Conservation (phyloP, 345 rosid genomes). For the Citrus unshiu region DNA sequence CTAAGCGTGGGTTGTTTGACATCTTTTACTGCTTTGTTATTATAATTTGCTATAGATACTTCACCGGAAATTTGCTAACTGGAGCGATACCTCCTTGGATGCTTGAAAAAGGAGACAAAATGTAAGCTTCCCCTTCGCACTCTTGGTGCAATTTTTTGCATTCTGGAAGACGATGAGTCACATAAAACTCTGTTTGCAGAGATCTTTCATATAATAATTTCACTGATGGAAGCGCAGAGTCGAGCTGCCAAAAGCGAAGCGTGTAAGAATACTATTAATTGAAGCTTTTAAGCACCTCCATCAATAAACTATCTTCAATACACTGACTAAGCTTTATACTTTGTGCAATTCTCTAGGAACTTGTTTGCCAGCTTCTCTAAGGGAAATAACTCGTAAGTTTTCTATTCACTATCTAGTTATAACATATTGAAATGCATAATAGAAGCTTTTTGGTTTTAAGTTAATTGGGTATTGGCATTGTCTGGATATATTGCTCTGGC, state of each 20-base stretch:
- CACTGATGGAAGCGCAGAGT: neutral
- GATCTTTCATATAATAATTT: constrained; percentile 40
- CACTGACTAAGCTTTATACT: neutral
- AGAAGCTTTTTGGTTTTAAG: too few relatives aligned
- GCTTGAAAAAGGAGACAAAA: neutral
- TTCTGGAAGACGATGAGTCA: neutral
- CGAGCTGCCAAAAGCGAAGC: neutral
- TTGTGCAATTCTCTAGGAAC: constrained; percentile 26
- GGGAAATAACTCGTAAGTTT: constrained; percentile 23
- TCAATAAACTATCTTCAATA: neutral
- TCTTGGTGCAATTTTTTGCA: neutral
- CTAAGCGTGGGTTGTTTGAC: neutral
- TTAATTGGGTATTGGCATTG: too few relatives aligned
- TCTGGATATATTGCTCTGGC: neutral
- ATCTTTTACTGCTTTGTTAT: neutral
- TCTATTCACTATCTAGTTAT: neutral
- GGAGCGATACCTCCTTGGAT: constrained; percentile 33
- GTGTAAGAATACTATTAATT: constrained; percentile 22
- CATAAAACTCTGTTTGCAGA: constrained; percentile 14
- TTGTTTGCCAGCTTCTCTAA: constrained; percentile 33
- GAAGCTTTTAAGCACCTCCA: neutral
- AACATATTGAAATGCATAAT: too few relatives aligned
- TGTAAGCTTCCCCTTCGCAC: constrained; percentile 11
- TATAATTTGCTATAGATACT: constrained; percentile 14
- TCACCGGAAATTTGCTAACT: constrained; percentile 35